Conservation (phyloP, 805 yeast species). For the Myxozyma udenii region DNA sequence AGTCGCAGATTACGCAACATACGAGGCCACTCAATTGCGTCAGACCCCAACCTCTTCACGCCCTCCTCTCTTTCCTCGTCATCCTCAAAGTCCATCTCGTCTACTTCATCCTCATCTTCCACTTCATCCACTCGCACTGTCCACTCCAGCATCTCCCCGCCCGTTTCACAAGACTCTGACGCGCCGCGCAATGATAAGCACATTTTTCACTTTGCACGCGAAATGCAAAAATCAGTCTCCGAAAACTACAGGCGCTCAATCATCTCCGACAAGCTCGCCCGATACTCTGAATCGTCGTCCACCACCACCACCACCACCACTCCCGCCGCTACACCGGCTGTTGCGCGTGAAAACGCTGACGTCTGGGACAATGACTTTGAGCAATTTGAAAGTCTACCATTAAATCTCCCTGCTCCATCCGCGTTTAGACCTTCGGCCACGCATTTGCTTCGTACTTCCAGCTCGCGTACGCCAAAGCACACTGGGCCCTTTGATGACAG, state of each 20-base stretch:
- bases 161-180: slow-evolving; percentile 1
- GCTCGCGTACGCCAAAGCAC: not conserved
- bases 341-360: not conserved
- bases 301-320: not conserved
- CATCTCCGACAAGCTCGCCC: slow-evolving; percentile 4
- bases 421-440: not conserved
- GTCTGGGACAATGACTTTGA: slow-evolving; percentile 19
- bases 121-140: not conserved
- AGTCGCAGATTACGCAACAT: not conserved
- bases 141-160: not conserved
- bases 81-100: not conserved
- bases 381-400: not conserved
- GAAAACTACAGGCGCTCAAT: slow-evolving; percentile 5
- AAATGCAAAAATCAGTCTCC: slow-evolving; percentile 4
- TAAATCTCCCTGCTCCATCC: not conserved
- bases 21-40: not conserved
- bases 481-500: not conserved
- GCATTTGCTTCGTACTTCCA: not conserved
- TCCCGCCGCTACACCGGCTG: not conserved
- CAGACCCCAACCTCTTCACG: not conserved
- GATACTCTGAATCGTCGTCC: slow-evolving; percentile 3
- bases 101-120: not conserved
- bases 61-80: not conserved
- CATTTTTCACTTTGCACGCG: not conserved
- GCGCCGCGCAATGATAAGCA: not conserved